Evolutionary conservation across 2,329 filamentous ascomycete species (phyloP).

Genomic region (Penicillium frequentans): DNA sequence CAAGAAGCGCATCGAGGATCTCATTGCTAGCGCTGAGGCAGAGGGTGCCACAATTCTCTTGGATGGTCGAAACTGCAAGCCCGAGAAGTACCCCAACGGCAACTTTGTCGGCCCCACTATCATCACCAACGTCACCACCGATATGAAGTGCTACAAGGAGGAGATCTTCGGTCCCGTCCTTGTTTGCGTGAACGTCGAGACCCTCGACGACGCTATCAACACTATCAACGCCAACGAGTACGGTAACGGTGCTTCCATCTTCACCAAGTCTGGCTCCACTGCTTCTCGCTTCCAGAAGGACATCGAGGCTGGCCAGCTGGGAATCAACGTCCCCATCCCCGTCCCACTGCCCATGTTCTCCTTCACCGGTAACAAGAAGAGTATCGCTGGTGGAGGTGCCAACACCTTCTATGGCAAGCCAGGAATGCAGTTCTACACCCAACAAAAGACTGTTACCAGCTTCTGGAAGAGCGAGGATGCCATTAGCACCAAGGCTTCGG

Average conservation of each 20-base stretch:
- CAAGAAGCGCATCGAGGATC: slow-evolving; percentile 62
- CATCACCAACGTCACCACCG: slow-evolving; percentile 63
- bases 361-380: slow-evolving; percentile 78
- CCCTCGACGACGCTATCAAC: slow-evolving; percentile 62
- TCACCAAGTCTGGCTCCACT: slow-evolving; percentile 62
- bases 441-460: slow-evolving; percentile 95
- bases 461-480: slow-evolving; percentile 87
- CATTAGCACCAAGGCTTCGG: slow-evolving; percentile 77
- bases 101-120: slow-evolving; percentile 68
- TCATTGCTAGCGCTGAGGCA: slow-evolving; percentile 62
- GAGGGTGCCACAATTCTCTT: slow-evolving; percentile 65
- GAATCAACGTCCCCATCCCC: slow-evolving; percentile 67
- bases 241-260: slow-evolving; percentile 67
- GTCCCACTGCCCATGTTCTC: slow-evolving; percentile 64
- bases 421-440: slow-evolving; percentile 92
- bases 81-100: slow-evolving; percentile 64
- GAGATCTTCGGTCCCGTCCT: slow-evolving; percentile 69
- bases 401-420: slow-evolving; percentile 95
- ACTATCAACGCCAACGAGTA: slow-evolving; percentile 68
- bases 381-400: slow-evolving; percentile 84
- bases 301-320: slow-evolving; percentile 66
- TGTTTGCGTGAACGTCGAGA: slow-evolving; percentile 60
- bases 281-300: slow-evolving; percentile 64
- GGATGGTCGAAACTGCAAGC: slow-evolving; percentile 62
- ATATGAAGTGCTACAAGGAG: slow-evolving; percentile 67